Conservation (phyloP, 2,329 filamentous ascomycete genomes). For the Colletotrichum sp. region DNA sequence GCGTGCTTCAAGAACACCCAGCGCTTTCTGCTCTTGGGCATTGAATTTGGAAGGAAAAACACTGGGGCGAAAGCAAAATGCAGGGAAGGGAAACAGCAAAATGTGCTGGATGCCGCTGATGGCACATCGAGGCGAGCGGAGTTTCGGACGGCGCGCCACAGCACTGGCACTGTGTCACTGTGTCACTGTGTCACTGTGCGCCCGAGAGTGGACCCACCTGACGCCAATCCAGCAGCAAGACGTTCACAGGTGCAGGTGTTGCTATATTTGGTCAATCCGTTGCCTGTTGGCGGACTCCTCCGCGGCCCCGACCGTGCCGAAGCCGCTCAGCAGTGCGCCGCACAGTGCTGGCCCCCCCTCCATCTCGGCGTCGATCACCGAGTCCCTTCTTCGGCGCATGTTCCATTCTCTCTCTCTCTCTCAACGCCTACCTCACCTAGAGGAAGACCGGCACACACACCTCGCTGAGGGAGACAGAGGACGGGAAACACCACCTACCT, state of each 20-base stretch:
- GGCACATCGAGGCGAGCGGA: background rate
- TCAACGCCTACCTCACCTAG: background rate
- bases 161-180: background rate
- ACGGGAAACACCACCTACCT: background rate
- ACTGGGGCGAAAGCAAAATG: background rate
- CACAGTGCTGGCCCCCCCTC: constrained; percentile 1
- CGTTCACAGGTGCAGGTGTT: background rate
- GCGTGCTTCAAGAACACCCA: constrained; percentile 3
- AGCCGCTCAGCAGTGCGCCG: background rate
- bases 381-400: background rate
- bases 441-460: background rate
- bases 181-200: background rate
- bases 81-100: background rate
- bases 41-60: background rate
- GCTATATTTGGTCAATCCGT: background rate
- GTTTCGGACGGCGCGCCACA: background rate
- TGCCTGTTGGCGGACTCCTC: background rate
- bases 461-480: background rate
- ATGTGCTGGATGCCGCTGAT: background rate
- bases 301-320: constrained; percentile 1
- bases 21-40: background rate
- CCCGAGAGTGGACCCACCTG: background rate
- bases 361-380: background rate
- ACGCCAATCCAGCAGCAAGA: background rate
- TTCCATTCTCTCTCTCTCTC: background rate